Conservation (phyloP, 306 rosid species). For the Begonia loranthoides region DNA sequence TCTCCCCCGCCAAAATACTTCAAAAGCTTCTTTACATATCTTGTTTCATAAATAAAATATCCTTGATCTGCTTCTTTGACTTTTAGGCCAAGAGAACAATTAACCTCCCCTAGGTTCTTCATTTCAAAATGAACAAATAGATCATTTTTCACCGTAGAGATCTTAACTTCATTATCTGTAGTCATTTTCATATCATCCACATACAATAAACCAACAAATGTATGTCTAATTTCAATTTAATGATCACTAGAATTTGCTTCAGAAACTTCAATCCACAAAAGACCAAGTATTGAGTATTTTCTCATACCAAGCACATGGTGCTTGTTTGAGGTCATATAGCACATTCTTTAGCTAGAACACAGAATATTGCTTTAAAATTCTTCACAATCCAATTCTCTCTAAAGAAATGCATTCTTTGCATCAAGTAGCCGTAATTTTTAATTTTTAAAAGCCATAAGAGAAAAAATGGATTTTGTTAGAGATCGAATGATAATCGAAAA, state of each 20-base stretch:
- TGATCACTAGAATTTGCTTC: not conserved
- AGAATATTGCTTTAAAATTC: not conserved
- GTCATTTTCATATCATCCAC: not conserved
- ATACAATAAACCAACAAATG: not conserved
- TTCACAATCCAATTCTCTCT: not conserved
- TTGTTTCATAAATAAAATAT: not conserved
- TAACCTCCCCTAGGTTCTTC: not conserved
- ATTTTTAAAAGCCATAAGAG: not conserved
- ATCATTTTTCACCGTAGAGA: not conserved
- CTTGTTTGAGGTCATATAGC: not conserved
- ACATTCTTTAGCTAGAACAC: not conserved
- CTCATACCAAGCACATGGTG: not conserved
- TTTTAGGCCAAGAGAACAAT: not conserved
- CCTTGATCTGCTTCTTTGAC: not conserved
- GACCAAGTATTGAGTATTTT: not conserved
- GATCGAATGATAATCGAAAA: no score
- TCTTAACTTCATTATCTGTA: no score
- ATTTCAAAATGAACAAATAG: not conserved
- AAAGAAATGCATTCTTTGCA: conserved; percentile 1
- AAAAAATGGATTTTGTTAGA: no score
- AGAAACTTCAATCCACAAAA: not conserved
- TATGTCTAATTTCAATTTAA: no score
- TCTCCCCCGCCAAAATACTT: not conserved
- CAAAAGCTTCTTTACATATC: not conserved
- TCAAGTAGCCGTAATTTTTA: not conserved